Conservation (phyloP, 345 rosid genomes). For the Eucalyptus dawsonii region DNA sequence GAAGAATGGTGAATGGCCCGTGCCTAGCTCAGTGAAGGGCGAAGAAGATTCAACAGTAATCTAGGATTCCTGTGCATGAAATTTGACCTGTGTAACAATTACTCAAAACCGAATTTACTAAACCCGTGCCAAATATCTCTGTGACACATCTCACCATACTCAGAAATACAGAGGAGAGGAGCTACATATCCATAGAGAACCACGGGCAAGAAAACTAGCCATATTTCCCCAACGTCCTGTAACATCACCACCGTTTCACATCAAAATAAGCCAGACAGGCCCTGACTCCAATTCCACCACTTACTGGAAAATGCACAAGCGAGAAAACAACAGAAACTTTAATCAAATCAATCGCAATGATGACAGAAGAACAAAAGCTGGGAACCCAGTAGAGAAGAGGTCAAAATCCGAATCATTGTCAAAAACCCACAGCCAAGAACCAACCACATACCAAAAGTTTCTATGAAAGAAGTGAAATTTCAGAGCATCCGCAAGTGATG, state of each 20-base stretch:
- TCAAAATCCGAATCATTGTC: not conserved
- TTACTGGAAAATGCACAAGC: not conserved
- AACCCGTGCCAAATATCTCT: not conserved
- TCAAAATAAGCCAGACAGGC: not conserved
- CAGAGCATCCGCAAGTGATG: not conserved
- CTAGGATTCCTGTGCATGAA: not conserved
- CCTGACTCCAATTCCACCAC: not conserved
- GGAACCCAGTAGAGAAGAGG: not conserved
- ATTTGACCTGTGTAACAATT: not conserved
- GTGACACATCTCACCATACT: not conserved
- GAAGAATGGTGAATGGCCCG: not conserved
- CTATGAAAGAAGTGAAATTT: not conserved
- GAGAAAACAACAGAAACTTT: not conserved
- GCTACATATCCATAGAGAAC: not conserved
- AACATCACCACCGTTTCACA: not conserved
- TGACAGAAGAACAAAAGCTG: not conserved
- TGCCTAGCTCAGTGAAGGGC: not conserved
- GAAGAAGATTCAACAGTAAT: not conserved
- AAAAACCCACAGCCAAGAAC: not conserved
- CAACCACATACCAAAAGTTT: not conserved
- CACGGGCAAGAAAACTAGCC: not conserved
- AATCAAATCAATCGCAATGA: not conserved
- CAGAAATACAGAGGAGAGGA: not conserved
- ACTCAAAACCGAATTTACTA: not conserved
- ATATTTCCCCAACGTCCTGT: not conserved